phyloP scores from a whole-genome alignment of 441 rosid genomes.

The Syzygium syzygioides region DNA sequence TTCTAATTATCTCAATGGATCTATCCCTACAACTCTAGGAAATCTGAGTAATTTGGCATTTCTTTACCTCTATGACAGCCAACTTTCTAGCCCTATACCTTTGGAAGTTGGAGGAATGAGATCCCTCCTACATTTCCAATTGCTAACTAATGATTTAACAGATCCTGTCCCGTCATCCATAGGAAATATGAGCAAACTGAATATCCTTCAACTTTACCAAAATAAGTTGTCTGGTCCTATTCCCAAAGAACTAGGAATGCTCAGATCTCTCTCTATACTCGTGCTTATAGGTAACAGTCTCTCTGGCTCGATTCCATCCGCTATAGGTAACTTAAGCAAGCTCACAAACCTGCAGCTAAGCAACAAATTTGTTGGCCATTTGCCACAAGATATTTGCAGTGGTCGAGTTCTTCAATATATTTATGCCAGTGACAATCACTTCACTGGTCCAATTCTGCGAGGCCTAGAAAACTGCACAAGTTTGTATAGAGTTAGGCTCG shows the following conservation, averaged over 20 bases:
- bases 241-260: no score
- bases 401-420: background rate
- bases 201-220: background rate
- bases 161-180: background rate
- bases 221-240: no score
- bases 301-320: background rate
- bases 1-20: fast-evolving
- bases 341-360: background rate
- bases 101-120: background rate
- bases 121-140: no score
- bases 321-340: background rate
- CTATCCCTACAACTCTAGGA: background rate
- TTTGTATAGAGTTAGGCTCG: fast-evolving
- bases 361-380: conserved; percentile 17
- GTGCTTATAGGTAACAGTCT: no score
- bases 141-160: no score
- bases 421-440: background rate
- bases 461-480: background rate
- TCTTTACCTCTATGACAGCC: fast-evolving
- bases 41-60: fast-evolving
- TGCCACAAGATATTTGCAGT: conserved; percentile 21
- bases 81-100: background rate
- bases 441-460: background rate
- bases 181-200: conserved; percentile 2
- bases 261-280: no score